Conservation (phyloP, 2,329 filamentous ascomycete genomes). For the Colletotrichum cuscutae region DNA sequence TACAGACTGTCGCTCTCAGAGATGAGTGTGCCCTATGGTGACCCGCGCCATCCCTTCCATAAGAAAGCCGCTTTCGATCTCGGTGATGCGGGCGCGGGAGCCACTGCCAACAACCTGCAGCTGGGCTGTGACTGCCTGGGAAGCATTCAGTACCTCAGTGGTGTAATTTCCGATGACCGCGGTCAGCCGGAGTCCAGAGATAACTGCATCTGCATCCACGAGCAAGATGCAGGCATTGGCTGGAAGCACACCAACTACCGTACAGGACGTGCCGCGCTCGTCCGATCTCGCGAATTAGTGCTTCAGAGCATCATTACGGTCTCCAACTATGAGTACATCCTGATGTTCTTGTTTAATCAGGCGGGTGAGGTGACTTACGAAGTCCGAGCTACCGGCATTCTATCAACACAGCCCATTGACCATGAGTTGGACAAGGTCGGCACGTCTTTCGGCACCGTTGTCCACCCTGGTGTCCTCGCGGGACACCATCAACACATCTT, state of each 20-base stretch:
- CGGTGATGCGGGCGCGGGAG: conserved; percentile 72
- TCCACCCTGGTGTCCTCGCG: conserved; percentile 62
- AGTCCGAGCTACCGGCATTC: conserved; percentile 73
- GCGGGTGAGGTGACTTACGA: conserved; percentile 70
- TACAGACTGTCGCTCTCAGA: conserved; percentile 68
- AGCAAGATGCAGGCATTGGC: conserved; percentile 74
- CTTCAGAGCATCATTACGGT: conserved; percentile 76
- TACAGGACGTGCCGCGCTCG: conserved; percentile 70
- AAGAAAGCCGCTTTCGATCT: conserved; percentile 75
- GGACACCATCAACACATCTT: conserved; percentile 81
- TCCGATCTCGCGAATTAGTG: conserved; percentile 70
- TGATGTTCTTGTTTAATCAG: conserved; percentile 73
- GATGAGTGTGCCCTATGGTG: conserved; percentile 72
- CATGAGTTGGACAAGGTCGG: conserved; percentile 62
- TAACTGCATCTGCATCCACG: conserved; percentile 76
- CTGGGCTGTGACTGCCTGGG: conserved; percentile 77
- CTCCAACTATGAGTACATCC: conserved; percentile 78
- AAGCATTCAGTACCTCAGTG: conserved; percentile 67
- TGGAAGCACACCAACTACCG: conserved; percentile 80
- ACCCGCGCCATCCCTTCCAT: conserved; percentile 72
- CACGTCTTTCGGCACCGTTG: conserved; percentile 67
- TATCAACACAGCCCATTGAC: conserved; percentile 62
- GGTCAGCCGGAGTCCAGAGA: conserved; percentile 63
- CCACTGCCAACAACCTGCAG: conserved; percentile 72
- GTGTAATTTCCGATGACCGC: conserved; percentile 60